phyloP scores from a whole-genome alignment of 2,329 filamentous ascomycete genomes.

The Alternaria triticimaculans region DNA sequence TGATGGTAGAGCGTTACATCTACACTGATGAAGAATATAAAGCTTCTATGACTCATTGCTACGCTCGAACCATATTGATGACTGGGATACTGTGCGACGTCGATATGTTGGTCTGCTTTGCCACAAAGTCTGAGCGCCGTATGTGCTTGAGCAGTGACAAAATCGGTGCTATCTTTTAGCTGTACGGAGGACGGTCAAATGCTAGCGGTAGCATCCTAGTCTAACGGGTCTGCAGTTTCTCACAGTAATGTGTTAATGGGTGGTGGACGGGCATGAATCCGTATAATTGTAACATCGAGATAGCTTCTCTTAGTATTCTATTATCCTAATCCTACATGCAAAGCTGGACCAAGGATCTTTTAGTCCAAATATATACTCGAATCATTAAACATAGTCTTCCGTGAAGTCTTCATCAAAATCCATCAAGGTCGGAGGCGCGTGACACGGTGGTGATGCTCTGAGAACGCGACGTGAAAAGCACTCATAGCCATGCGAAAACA shows the following conservation, averaged over 20 bases:
- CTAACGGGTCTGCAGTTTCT: no score
- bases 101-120: not conserved
- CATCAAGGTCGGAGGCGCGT: not conserved
- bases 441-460: rapidly evolving
- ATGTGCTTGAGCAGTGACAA: not conserved
- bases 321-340: not conserved
- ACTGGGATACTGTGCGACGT: not conserved
- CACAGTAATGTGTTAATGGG: no score
- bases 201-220: no score
- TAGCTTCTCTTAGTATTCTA: not conserved
- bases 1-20: not conserved
- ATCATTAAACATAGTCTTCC: not conserved
- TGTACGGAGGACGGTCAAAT: no score
- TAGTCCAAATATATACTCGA: constrained; percentile 2
- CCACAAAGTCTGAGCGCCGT: not conserved
- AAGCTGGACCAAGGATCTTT: not conserved
- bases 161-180: no score
- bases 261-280: not conserved
- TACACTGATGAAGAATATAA: not conserved
- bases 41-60: not conserved
- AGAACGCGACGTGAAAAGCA: rapidly evolving
- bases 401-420: not conserved
- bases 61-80: not conserved
- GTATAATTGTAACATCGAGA: not conserved
- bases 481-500: constrained; percentile 31